A percentile compares a stretch with the other conserved stretches of the same genome.
These are phyloP conservation scores for Podaxis rugospora DNA, from an alignment of 768 basidiomycete genomes.

Conservation along the genomic window DNA sequence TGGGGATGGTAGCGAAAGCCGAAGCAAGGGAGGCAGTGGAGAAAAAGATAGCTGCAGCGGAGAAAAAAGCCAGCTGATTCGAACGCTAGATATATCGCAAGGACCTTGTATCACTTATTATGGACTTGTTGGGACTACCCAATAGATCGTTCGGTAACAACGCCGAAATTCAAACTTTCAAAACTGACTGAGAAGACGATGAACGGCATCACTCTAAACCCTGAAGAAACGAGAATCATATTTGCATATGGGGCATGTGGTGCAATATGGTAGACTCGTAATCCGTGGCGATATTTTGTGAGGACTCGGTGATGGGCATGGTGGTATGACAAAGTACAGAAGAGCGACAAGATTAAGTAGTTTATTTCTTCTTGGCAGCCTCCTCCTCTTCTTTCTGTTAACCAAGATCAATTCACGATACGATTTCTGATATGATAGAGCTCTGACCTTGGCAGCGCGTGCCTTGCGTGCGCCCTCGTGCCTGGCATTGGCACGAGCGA, in stretches of 20 bases:
- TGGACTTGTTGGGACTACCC: not conserved
- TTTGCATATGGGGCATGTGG: slow-evolving; percentile 33
- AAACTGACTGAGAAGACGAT: not conserved
- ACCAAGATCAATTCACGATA: not conserved
- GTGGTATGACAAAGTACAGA: slow-evolving; percentile 17
- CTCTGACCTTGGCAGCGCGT: slow-evolving; percentile 76
- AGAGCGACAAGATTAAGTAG: slow-evolving; percentile 21
- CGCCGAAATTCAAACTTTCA: not conserved
- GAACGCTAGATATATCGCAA: not conserved
- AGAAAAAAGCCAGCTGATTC: slow-evolving; percentile 9
- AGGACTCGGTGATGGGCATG: slow-evolving; percentile 23
- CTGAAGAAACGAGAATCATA: slow-evolving; percentile 18
- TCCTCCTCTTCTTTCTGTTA: slow-evolving; percentile 86
- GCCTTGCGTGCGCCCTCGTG: slow-evolving; percentile 86
- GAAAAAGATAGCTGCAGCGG: slow-evolving; percentile 31
- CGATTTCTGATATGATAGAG: not conserved
- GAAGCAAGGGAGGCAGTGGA: slow-evolving; percentile 65
- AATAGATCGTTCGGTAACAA: not conserved
- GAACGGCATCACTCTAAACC: slow-evolving; percentile 11
- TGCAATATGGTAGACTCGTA: slow-evolving; percentile 25
- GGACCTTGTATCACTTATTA: not conserved
- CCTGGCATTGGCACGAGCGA: slow-evolving; percentile 75
- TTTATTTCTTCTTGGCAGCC: slow-evolving; percentile 86
- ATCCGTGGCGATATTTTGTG: slow-evolving; percentile 32
- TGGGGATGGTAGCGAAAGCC: slow-evolving; percentile 75